These are phyloP conservation scores for Aureobasidium sp. DNA, from an alignment of 2,329 filamentous ascomycete species.

Conservation along the genomic window DNA sequence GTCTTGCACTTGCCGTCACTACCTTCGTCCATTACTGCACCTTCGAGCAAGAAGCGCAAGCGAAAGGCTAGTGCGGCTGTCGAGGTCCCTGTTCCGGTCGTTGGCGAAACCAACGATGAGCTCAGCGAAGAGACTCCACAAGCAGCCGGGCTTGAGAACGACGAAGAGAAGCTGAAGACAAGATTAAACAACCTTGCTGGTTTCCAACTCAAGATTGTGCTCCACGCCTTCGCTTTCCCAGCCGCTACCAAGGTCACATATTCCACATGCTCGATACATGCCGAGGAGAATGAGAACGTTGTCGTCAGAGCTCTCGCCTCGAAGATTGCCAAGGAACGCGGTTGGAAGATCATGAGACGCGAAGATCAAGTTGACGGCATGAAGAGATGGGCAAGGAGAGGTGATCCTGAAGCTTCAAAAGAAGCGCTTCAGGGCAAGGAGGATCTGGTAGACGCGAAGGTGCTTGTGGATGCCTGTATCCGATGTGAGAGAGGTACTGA, in stretches of 20 bases:
- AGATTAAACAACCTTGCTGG: conserved; percentile 66
- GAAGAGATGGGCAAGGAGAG: conserved; percentile 62
- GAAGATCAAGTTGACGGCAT: conserved; percentile 69
- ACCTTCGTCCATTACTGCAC: neutral
- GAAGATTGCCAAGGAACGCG: conserved; percentile 53
- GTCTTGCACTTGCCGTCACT: conserved; percentile 9
- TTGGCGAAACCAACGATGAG: conserved; percentile 16
- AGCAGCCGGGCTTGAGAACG: conserved; percentile 28
- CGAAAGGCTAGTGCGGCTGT: conserved; percentile 1
- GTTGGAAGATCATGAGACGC: conserved; percentile 70
- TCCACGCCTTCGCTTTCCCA: conserved; percentile 78
- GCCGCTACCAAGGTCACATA: conserved; percentile 71
- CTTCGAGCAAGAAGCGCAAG: conserved; percentile 26
- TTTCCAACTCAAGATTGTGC: conserved; percentile 74
- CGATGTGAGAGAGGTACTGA: conserved; percentile 27
- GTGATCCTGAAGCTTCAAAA: conserved; percentile 26
- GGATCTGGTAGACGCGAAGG: conserved; percentile 25
- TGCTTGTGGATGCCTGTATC: conserved; percentile 18
- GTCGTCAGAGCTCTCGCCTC: conserved; percentile 65
- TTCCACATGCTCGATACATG: conserved; percentile 85
- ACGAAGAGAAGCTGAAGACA: conserved; percentile 48
- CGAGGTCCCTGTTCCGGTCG: conserved; percentile 6
- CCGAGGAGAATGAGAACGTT: conserved; percentile 81
- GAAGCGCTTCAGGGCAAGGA: conserved; percentile 24
- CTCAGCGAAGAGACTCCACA: conserved; percentile 25